Conservation (phyloP, 148 eudicot species). For the Rhododendron vialii region DNA sequence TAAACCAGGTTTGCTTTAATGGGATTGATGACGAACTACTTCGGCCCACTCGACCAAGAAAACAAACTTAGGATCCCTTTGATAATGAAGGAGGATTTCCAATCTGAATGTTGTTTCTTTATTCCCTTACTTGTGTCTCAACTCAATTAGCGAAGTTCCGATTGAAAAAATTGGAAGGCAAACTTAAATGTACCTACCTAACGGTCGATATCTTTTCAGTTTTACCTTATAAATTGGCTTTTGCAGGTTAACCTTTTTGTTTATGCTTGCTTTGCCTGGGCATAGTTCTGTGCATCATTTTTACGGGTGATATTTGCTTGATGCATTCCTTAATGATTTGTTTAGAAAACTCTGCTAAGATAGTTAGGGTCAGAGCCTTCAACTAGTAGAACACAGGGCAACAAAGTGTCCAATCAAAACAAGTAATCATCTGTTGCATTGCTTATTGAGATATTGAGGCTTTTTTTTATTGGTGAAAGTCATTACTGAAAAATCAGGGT, state of each 20-base stretch:
- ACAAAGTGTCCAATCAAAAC: not conserved
- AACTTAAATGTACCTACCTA: not conserved
- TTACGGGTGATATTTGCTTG: not conserved
- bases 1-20: slow-evolving; percentile 53
- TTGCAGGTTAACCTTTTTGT: not conserved
- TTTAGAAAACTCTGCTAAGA: too few relatives aligned
- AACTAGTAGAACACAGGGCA: too few relatives aligned
- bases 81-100: not conserved
- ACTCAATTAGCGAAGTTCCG: not conserved
- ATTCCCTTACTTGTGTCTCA: not conserved
- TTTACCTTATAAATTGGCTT: not conserved
- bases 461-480: not conserved
- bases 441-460: not conserved
- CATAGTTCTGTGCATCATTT: not conserved
- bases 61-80: not conserved
- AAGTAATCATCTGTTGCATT: not conserved
- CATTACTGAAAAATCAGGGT: too few relatives aligned
- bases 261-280: not conserved
- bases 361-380: too few relatives aligned
- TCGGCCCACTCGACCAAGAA: slow-evolving; percentile 29
- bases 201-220: not conserved
- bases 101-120: not conserved
- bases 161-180: not conserved
- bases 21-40: slow-evolving; percentile 59
- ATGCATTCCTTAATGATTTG: too few relatives aligned